These are phyloP conservation scores for Candida sp. DNA, from an alignment of 1,139 yeast genomes.

Conservation along the genomic window DNA sequence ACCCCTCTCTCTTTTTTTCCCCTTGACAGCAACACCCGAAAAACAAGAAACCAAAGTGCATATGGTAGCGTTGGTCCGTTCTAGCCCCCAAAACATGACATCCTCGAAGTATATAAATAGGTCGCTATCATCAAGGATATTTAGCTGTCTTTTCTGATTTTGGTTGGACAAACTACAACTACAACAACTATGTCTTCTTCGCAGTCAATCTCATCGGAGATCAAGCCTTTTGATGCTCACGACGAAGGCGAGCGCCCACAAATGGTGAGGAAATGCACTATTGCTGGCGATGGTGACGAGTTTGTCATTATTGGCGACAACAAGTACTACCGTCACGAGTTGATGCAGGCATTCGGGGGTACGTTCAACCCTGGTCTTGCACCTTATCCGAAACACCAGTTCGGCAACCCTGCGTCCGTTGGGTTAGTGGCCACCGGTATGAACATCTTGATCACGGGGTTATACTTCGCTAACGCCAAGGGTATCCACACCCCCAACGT, in stretches of 20 bases:
- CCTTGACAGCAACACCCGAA: neutral
- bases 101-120: neutral
- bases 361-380: conserved; percentile 33
- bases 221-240: neutral
- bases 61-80: neutral
- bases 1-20: neutral
- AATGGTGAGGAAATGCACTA: neutral
- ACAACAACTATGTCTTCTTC: neutral
- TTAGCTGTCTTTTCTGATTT: neutral
- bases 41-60: neutral
- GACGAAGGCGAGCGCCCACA: neutral
- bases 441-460: conserved; percentile 51
- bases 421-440: conserved; percentile 58
- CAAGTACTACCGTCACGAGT: conserved; percentile 37
- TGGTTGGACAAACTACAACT: neutral
- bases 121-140: neutral
- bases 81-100: neutral
- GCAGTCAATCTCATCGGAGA: neutral
- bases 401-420: conserved; percentile 64
- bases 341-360: conserved; percentile 41
- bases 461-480: conserved; percentile 45
- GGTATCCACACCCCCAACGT: conserved; percentile 37
- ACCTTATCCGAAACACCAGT: conserved; percentile 1
- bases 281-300: conserved; percentile 25
- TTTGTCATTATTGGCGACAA: conserved; percentile 33